Evolutionary conservation across 108 stramenopile species (phyloP), one percentile per base, ranked within the genome.

Genomic region (Cyclotella distinguenda): DNA sequence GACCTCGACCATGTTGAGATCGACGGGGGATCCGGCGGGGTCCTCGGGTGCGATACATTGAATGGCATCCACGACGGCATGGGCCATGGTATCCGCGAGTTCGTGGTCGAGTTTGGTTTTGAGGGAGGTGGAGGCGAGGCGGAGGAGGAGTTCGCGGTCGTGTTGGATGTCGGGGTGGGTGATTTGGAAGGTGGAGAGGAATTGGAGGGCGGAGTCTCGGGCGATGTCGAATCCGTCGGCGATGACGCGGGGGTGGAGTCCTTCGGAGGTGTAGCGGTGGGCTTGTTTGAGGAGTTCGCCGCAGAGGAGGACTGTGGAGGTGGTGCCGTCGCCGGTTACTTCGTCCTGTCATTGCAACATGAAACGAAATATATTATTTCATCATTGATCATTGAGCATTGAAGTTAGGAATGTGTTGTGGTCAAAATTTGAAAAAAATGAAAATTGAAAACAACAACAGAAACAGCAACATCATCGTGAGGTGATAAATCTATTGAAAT

Each of bases 1-100:
- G 45, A 98, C 82, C 88, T 99, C 99, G 32, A 99, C 86, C 86
- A 96, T 96, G 83, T 97, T 93, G 56, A 99, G 74, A 72, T 99
- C 99, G 22, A 98, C 66, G 38, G 95, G 91, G 42, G 70, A 40
- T 3, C 65, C 56, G 5, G 60, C 51, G 1, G 35, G 53, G 26
- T 82, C 80, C 6, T 54, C 61, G 9, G 67, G 69, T 11, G 58
- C 60, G 35, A 97, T 82, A 74, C 90, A 93, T 66, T 90, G 91
- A 42, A 98, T 88, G 66, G 97, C 86, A 60, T 92, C 90, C 21
- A 96, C 97, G 8, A 99, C 81, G 8, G 96, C 93, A 40, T 94
- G 88, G 25, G 86, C 69, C 59, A 95, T 79, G 60, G 53, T 64
- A 45, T 88, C 79, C 23, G 91, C 95, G 25, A 95, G 64, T 47